Evolutionary conservation across 805 yeast genomes (phyloP).

Genomic region (Starmerella potacharoeniae): DNA sequence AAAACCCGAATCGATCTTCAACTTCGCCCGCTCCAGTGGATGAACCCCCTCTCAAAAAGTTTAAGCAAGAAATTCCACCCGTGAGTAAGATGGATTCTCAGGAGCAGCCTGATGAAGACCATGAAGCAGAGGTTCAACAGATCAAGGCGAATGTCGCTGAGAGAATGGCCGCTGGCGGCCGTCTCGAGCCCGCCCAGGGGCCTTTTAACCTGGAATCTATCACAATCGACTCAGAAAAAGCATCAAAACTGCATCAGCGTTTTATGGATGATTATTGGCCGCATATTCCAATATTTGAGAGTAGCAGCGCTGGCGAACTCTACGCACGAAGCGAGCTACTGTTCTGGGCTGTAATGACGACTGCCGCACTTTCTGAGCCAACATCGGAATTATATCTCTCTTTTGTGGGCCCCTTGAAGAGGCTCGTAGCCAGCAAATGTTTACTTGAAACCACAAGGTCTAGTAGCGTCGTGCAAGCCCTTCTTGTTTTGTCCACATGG

Average conservation of each 20-base stretch:
- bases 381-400: constrained; percentile 71
- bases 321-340: constrained; percentile 73
- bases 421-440: constrained; percentile 80
- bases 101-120: constrained; percentile 3
- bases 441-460: constrained; percentile 91
- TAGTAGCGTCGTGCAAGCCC: constrained; percentile 84
- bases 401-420: constrained; percentile 66
- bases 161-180: constrained; percentile 19
- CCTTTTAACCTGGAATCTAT: constrained; percentile 52
- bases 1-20: constrained; percentile 18
- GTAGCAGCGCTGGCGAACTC: constrained; percentile 60
- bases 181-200: constrained; percentile 16
- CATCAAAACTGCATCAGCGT: constrained; percentile 56
- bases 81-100: background rate
- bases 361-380: constrained; percentile 78
- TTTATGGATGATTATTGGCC: constrained; percentile 62
- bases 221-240: constrained; percentile 50
- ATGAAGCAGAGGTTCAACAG: constrained; percentile 6
- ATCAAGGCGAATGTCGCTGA: constrained; percentile 17
- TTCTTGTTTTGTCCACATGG: constrained; percentile 77
- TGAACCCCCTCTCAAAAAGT: background rate
- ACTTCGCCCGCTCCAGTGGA: constrained; percentile 5
- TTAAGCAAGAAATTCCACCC: background rate
- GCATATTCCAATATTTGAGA: constrained; percentile 64
- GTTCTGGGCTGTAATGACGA: constrained; percentile 83